Percentiles rank a stretch among this genome's conserved stretches.
Conservation (phyloP, 2,329 filamentous ascomycete genomes). For the Botrytis sinoallii region DNA sequence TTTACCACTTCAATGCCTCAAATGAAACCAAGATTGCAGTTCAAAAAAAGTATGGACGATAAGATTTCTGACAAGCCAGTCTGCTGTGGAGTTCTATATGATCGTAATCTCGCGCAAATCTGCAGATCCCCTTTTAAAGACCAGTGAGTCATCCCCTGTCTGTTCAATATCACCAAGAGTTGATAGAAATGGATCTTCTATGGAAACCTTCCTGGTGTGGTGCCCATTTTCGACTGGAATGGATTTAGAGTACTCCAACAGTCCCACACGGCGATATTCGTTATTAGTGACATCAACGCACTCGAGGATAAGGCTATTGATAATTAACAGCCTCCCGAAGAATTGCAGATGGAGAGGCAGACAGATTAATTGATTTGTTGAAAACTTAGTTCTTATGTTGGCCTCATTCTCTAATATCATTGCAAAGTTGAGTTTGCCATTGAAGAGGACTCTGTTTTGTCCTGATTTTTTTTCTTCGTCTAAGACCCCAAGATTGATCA, state of each 20-base stretch:
- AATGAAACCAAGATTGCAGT: too few species aligned
- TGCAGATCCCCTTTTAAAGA: neutral
- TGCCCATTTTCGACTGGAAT: too few species aligned
- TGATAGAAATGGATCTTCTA: neutral
- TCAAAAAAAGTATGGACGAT: too few species aligned
- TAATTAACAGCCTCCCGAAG: accelerated
- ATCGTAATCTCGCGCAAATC: neutral
- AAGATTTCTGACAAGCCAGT: too few species aligned
- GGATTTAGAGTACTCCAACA: accelerated
- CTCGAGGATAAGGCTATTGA: neutral
- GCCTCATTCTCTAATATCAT: too few species aligned
- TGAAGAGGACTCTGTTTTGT: too few species aligned
- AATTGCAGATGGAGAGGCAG: neutral
- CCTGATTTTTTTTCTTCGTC: too few species aligned
- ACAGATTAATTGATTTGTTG: neutral
- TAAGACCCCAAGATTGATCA: neutral
- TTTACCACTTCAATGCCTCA: neutral
- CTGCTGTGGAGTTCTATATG: neutral
- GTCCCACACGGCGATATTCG: neutral
- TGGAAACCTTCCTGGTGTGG: neutral
- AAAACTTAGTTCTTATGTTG: neutral
- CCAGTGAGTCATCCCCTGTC: neutral
- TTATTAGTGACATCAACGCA: neutral
- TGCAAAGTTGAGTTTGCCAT: too few species aligned
- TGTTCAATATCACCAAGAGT: neutral